Evolutionary conservation across 2,329 filamentous ascomycete genomes (phyloP).

Genomic region (Westerdykella ornata): DNA sequence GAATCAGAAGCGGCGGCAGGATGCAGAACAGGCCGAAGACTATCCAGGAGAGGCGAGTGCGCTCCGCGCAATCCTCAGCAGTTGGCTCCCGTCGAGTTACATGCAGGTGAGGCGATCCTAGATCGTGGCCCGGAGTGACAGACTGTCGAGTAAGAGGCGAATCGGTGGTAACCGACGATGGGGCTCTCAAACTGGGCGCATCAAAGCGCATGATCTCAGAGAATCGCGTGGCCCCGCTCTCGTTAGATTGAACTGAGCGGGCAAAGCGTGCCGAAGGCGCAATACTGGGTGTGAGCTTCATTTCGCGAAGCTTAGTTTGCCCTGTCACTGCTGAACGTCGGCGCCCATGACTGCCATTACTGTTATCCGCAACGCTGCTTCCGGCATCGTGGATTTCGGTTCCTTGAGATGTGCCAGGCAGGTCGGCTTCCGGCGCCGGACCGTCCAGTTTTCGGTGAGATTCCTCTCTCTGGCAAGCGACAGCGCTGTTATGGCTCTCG

Average conservation of each 20-base stretch:
- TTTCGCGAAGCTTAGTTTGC: constrained; percentile 31
- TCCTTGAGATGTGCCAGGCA: constrained; percentile 34
- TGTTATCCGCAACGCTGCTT: constrained; percentile 36
- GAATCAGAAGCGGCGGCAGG: constrained; percentile 32
- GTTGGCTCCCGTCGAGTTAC: constrained; percentile 21
- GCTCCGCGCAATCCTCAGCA: constrained; percentile 21
- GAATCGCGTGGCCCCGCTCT: constrained; percentile 8
- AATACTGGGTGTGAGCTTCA: constrained; percentile 26
- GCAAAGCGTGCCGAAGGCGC: constrained; percentile 6
- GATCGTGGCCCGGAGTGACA: background rate
- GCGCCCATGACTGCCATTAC: constrained; percentile 16
- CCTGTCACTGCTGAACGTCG: constrained; percentile 28
- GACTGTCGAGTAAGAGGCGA: constrained; percentile 16
- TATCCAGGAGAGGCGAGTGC: constrained; percentile 27
- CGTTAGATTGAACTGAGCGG: no score
- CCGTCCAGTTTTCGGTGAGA: constrained; percentile 32
- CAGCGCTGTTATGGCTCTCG: background rate
- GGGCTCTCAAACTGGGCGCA: background rate
- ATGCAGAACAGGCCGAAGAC: constrained; percentile 31
- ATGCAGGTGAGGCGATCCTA: constrained; percentile 24
- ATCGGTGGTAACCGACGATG: constrained; percentile 27
- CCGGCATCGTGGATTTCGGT: constrained; percentile 34
- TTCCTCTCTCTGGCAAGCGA: constrained; percentile 14
- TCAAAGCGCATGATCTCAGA: constrained; percentile 13
- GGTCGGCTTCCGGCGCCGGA: constrained; percentile 31